A percentile compares a stretch with the other conserved stretches of the same genome.
Evolutionary conservation across 2,329 filamentous ascomycete species (phyloP).

Genomic region (Grosmannia serpens): DNA sequence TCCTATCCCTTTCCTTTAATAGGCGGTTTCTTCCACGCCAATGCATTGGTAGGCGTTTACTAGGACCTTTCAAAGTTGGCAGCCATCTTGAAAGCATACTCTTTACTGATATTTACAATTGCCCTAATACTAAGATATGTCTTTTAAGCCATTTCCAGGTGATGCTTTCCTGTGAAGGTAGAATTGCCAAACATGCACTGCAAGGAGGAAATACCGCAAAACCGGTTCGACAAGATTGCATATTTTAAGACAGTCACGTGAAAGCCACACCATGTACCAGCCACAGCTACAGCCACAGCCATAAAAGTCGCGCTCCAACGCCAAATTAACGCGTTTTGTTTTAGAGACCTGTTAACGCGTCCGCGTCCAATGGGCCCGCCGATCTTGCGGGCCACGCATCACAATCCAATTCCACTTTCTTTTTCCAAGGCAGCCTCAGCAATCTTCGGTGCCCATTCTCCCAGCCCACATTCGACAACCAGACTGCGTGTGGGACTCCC

Average conservation of each 20-base stretch:
- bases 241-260: no score
- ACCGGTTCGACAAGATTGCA: no score
- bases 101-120: background rate
- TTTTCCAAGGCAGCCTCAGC: background rate
- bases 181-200: no score
- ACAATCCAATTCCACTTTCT: background rate
- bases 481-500: background rate
- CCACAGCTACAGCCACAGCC: background rate
- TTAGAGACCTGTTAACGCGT: background rate
- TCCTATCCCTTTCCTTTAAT: background rate
- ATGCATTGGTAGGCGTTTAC: conserved; percentile 3
- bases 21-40: background rate
- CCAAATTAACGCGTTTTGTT: conserved; percentile 13
- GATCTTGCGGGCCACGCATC: background rate
- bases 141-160: background rate
- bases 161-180: background rate
- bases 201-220: no score
- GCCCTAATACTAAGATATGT: background rate
- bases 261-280: no score
- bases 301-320: conserved; percentile 1
- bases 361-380: background rate
- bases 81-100: background rate
- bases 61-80: background rate
- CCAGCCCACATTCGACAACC: background rate
- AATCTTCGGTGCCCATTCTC: background rate